Evolutionary conservation across 768 basidiomycete species (phyloP).

Genomic region (Rhodocollybia butyracea): DNA sequence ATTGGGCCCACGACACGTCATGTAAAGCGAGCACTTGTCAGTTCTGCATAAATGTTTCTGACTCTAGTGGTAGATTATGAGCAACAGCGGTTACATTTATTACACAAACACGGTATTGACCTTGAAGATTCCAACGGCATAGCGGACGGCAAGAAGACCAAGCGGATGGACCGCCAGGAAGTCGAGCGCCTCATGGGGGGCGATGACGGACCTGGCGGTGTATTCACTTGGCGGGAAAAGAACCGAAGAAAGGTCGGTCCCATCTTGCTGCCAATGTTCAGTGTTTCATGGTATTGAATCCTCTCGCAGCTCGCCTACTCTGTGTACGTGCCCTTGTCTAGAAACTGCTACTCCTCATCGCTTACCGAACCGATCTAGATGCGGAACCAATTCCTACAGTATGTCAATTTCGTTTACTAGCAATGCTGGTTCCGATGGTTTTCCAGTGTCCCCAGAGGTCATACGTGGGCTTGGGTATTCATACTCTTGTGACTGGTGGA

Average conservation of each 20-base stretch:
- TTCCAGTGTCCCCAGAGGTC: constrained; percentile 83
- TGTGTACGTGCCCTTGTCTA: constrained; percentile 59
- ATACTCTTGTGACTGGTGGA: constrained; percentile 98
- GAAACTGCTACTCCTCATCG: constrained; percentile 12
- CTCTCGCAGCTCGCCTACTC: constrained; percentile 74
- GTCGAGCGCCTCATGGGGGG: constrained; percentile 84
- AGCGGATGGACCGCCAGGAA: constrained; percentile 76
- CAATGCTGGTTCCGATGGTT: constrained; percentile 6
- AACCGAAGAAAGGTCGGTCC: constrained; percentile 81
- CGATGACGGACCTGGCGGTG: constrained; percentile 72
- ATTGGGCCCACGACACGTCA: constrained; percentile 96
- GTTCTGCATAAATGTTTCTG: neutral
- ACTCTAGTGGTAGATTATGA: constrained; percentile 70
- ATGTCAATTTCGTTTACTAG: constrained; percentile 31
- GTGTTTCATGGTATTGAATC: constrained; percentile 19
- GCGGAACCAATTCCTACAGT: constrained; percentile 88
- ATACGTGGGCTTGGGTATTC: constrained; percentile 91
- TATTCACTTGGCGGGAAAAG: constrained; percentile 96
- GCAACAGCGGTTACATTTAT: constrained; percentile 82
- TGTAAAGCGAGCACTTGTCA: constrained; percentile 44
- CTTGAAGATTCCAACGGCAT: constrained; percentile 73
- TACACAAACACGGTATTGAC: constrained; percentile 94
- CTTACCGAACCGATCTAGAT: constrained; percentile 40
- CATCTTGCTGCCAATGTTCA: constrained; percentile 10
- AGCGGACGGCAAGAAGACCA: constrained; percentile 69